Conservation (phyloP, 208 protist species). For the Phytomonas sp. region DNA sequence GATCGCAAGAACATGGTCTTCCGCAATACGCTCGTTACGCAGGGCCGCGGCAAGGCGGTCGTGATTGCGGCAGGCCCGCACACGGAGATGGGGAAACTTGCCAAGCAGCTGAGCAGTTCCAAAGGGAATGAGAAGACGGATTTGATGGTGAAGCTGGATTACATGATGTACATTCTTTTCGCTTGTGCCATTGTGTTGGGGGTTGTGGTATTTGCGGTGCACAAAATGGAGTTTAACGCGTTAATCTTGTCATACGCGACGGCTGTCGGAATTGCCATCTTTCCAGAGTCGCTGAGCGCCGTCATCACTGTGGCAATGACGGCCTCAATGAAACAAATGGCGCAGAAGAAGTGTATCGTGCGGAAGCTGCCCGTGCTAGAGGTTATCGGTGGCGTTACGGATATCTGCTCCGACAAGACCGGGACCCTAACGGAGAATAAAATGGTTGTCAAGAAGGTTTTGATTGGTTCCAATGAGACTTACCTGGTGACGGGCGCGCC, state of each 20-base stretch:
- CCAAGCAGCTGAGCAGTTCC: constrained; percentile 44
- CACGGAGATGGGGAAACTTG: constrained; percentile 88
- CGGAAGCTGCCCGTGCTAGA: constrained; percentile 79
- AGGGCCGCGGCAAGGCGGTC: constrained; percentile 75
- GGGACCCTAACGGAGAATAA: constrained; percentile 93
- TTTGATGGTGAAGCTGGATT: constrained; percentile 79
- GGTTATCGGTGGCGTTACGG: constrained; percentile 84
- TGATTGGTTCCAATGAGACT: constrained; percentile 51
- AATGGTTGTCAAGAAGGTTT: constrained; percentile 83
- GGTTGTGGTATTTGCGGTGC: constrained; percentile 74
- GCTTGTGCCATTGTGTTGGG: constrained; percentile 59
- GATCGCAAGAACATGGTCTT: constrained; percentile 89
- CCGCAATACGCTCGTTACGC: constrained; percentile 79
- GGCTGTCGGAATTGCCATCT: constrained; percentile 81
- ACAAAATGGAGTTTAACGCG: constrained; percentile 54
- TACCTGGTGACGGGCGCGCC: constrained; percentile 65
- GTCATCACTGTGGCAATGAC: constrained; percentile 86
- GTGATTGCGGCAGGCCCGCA: constrained; percentile 59
- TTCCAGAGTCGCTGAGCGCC: constrained; percentile 80
- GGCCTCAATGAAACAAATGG: constrained; percentile 75
- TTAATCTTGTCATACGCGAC: constrained; percentile 72
- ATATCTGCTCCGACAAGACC: constrained; percentile 93
- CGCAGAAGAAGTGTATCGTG: constrained; percentile 81
- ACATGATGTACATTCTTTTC: constrained; percentile 88
- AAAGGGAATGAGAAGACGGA: constrained; percentile 42